Evolutionary conservation across 2,329 filamentous ascomycete genomes (phyloP).

Genomic region (Colletotrichum scovillei): DNA sequence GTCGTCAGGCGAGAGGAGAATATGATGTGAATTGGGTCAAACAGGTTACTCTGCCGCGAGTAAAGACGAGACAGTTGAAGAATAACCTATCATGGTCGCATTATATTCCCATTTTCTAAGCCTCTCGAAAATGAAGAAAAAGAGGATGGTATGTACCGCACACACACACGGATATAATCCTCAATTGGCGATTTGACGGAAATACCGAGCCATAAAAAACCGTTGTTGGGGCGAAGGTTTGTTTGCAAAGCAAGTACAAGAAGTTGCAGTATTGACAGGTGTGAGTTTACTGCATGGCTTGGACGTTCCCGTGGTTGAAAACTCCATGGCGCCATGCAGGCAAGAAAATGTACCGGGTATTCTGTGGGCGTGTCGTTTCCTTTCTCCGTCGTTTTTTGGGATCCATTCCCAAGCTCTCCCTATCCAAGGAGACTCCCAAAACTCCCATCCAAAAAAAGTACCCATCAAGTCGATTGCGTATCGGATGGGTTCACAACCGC

Average conservation of each 20-base stretch:
- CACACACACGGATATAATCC: slow-evolving; percentile 40
- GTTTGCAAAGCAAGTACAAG: slow-evolving; percentile 55
- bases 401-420: slow-evolving; percentile 41
- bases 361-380: slow-evolving; percentile 47
- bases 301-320: slow-evolving; percentile 42
- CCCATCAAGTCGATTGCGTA: slow-evolving; percentile 44
- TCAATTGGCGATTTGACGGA: slow-evolving; percentile 31
- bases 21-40: slow-evolving; percentile 30
- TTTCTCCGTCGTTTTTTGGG: slow-evolving; percentile 39
- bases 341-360: slow-evolving; percentile 43
- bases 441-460: slow-evolving; percentile 38
- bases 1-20: slow-evolving; percentile 43
- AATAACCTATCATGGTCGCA: slow-evolving; percentile 38
- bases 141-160: slow-evolving; percentile 36
- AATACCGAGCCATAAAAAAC: slow-evolving; percentile 41
- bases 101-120: slow-evolving; percentile 34
- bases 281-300: slow-evolving; percentile 42
- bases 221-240: slow-evolving; percentile 22
- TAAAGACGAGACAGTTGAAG: slow-evolving; percentile 8
- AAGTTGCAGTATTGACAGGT: slow-evolving; percentile 46
- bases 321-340: slow-evolving; percentile 49
- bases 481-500: slow-evolving; percentile 42
- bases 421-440: slow-evolving; percentile 31
- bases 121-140: slow-evolving; percentile 7
- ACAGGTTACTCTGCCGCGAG: slow-evolving; percentile 19